Evolutionary conservation across 306 rosid species (phyloP), one percentile per base, ranked within the genome.

Genomic region (Lathyrus tuberosus): DNA sequence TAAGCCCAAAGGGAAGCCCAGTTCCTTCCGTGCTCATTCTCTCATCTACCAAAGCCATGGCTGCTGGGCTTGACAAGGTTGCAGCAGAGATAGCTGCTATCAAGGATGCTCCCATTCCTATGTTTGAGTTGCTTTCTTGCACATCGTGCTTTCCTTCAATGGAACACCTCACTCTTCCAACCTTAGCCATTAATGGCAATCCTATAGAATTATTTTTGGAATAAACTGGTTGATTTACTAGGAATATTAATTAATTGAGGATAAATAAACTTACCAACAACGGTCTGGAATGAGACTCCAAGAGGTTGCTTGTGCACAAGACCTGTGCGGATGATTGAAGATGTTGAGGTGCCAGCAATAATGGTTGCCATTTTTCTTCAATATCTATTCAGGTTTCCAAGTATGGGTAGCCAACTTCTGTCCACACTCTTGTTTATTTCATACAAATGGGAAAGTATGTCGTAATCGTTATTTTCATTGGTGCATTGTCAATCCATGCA

Each of bases 1-100:
- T 95, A 26, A 95, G 80, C 3, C 99, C 97, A 65, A 89, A 91
- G 30, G 99, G 96, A 67, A 95, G 89, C 17, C 97, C 99, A 8
- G 97, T 91, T 44, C 99, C 99, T 80, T 95, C 99, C 3, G 99
- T 91, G 85, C 78, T 74, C 84, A 95, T 0, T 74, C 97, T 84
- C 13, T 95, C 99, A 65, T 95, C 99, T 77, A 95, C 97, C 83
- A 95, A 70, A 49, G 91, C 97, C 95, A 89, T 83, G 66, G 97
- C 97, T 67, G 97, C 97, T 16, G 96, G 95, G 81, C 89, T 80
- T 26, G 96, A 81, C 91, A 87, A 73, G 40, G 84, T 77, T 47
- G 89, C 76, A 3, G 90, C 90, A 24, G 43, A 35, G 35, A 83
- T 88, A 22, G 97, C 96, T 14, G 95, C 95, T 44, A 84, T 40